Evolutionary conservation across 192 early-diverging fungal species (phyloP), one percentile per base, ranked within the genome.

Genomic region (Endogone sp.): DNA sequence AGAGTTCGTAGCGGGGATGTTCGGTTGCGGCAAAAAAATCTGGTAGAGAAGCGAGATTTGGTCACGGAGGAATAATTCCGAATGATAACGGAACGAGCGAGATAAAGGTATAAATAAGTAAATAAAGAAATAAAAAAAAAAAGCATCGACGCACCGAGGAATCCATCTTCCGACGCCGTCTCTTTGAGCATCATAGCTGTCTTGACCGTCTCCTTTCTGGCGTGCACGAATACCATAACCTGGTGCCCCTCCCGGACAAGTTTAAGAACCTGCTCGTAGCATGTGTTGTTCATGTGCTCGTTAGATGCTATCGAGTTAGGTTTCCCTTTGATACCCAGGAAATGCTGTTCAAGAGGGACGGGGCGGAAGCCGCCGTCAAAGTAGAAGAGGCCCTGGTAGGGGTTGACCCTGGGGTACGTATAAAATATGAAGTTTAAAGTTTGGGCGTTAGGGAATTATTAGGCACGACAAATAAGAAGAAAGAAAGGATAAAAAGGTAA

Each of bases 221-320:
- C 87, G 70, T 99, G 96, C 31, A 99, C 98, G 87, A 99, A 99
- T 4, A 99, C 94, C 96, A 99, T 98, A 26, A 99, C 96, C 77
- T 99, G 98, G 77, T 95, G 90, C 0, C 92, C 94, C 26, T 91
- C 86, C 0, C 86, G 82, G 44, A 99, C 89, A 13, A 93, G 77
- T 22, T 83, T 80, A 24, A 76, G 73, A 24, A 89, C 89, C 66
- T 94, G 93, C 28, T 95, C 91, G 76, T 95, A 99, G 77, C 94
- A 94, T 29, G 90, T 83, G 20, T 83, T 78, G 72, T 99, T 92
- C 80, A 98, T 85, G 57, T 90, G 84, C 21, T 82, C 77, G 55
- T 73, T 88, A 10, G 85, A 85, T 1, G 84, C 76, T 1, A 77
- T 74, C 0, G 88, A 83, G n/a, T 91, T 92, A 6, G 92, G 68